Percentiles rank a stretch among this genome's conserved stretches.
Evolutionary conservation across 2,329 filamentous ascomycete species (phyloP).

Genomic region (Byssoonygena ceratinophila): DNA sequence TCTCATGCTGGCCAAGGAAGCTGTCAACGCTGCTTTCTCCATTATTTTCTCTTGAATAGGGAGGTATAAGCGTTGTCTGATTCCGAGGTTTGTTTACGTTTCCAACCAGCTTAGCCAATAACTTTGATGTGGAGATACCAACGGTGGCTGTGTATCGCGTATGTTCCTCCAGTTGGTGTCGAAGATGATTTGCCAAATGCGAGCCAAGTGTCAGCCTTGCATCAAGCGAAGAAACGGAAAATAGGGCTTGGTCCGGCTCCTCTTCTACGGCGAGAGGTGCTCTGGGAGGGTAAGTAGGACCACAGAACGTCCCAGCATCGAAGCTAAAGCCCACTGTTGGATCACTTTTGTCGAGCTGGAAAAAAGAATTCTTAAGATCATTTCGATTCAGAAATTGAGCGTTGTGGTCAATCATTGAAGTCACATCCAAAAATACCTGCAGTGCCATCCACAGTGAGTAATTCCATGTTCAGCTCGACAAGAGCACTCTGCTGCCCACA

Average conservation of each 20-base stretch:
- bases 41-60: slow-evolving; percentile 31
- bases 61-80: slow-evolving; percentile 72
- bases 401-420: slow-evolving; percentile 79
- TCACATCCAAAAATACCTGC: slow-evolving; percentile 64
- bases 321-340: slow-evolving; percentile 72
- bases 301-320: slow-evolving; percentile 58
- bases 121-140: slow-evolving; percentile 77
- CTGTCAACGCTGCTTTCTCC: slow-evolving; percentile 43
- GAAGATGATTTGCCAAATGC: slow-evolving; percentile 66
- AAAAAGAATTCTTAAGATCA: slow-evolving; percentile 60
- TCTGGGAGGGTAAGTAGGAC: slow-evolving; percentile 47
- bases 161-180: slow-evolving; percentile 59
- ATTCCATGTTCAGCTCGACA: too few species aligned
- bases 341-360: slow-evolving; percentile 61
- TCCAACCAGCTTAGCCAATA: slow-evolving; percentile 75
- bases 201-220: slow-evolving; percentile 64
- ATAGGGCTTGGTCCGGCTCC: neutral
- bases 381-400: slow-evolving; percentile 56
- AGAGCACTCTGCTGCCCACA: too few species aligned
- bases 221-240: slow-evolving; percentile 29
- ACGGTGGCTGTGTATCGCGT: slow-evolving; percentile 80
- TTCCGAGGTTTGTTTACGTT: slow-evolving; percentile 74
- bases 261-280: slow-evolving; percentile 15
- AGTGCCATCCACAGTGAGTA: neutral
- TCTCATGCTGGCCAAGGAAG: slow-evolving; percentile 66